Base-by-base conservation (phyloP, 495 filamentous ascomycete genomes). In the Aspergillus egyptiacus region DNA sequence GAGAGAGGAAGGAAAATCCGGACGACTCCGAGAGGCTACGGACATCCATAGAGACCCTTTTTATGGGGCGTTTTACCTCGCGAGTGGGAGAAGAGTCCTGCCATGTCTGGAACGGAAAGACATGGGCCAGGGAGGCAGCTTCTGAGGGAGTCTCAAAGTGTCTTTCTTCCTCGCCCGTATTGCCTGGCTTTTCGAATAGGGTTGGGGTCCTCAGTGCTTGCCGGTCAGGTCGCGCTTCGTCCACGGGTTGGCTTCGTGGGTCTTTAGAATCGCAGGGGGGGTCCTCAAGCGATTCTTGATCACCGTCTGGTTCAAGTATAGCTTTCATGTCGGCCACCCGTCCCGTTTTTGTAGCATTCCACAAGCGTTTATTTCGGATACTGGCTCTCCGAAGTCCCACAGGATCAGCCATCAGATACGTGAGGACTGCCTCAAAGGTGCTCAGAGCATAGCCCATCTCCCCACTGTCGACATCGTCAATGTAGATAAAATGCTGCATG, bases 391-490 rank as follows among this genome's bases (percentile, higher is more conserved):
- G 79, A 28, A 99, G 66, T 17, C 81, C 86, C 15, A 82, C 84
- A 0, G 90, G 89, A 54, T 95, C 90, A 20, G 81, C 82, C 17
- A 84, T 78, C 14, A 99, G 78, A 66, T 99, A 96, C 7, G 89
- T 86, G 10, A 99, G 69, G 4, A 99, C 94, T 0, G 89, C 94
- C 67, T 99, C 94, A 40, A 96, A 86, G 0, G 94, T 99, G 61
- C 91, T 97, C 25, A 99, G 70, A 5, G 95, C 89, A 68, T 99
- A 99, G 19, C 94, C 94, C 73, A 91, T 86, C 69, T 99, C 94
- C 25, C 94, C 94, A 59, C 82, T 91, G 46, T 99, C 94, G 10
- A 97, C 90, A 72, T 97, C 94, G 53, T 96, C 91, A 30, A 93
- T 87, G 63, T 95, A 97, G 58, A 95, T 88, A 55, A 96, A 99